These are phyloP conservation scores for Musa acuminata DNA, from an alignment of 176 grass and related monocot species.

Conservation along the genomic window DNA sequence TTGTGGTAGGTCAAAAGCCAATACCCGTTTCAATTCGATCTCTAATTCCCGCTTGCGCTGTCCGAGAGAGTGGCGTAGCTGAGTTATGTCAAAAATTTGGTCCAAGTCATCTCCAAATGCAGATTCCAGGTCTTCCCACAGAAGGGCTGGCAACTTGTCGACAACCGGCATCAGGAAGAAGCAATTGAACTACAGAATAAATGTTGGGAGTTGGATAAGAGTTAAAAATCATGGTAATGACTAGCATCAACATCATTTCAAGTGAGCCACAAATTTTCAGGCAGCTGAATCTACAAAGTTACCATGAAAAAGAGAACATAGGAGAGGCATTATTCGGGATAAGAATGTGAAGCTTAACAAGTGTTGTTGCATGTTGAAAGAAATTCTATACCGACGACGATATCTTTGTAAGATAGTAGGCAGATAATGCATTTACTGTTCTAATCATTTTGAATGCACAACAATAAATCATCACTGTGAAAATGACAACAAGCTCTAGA, in stretches of 20 bases:
- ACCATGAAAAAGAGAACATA: background rate
- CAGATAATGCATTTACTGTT: too few relatives aligned
- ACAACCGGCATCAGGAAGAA: conserved; percentile 93
- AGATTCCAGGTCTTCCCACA: conserved; percentile 79
- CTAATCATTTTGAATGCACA: too few relatives aligned
- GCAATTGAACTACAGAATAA: conserved; percentile 76
- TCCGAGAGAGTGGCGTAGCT: conserved; percentile 42
- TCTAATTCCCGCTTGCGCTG: conserved; percentile 59
- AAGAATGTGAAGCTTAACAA: background rate
- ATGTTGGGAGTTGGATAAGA: too few relatives aligned
- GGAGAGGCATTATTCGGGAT: too few relatives aligned
- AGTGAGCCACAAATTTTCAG: background rate
- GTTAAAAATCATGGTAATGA: background rate
- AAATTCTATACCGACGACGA: background rate
- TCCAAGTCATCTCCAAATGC: conserved; percentile 66
- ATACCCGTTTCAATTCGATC: conserved; percentile 65
- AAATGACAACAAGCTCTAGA: too few relatives aligned
- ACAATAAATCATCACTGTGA: too few relatives aligned
- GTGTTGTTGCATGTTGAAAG: background rate
- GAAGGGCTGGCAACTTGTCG: conserved; percentile 74
- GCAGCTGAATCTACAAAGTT: background rate
- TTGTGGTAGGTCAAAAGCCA: background rate
- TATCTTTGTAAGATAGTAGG: too few relatives aligned
- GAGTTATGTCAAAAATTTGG: conserved; percentile 62
- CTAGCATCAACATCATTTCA: background rate